Evolutionary conservation across 139 green algal genomes (phyloP).

Genomic region (Zygnema cylindricum): DNA sequence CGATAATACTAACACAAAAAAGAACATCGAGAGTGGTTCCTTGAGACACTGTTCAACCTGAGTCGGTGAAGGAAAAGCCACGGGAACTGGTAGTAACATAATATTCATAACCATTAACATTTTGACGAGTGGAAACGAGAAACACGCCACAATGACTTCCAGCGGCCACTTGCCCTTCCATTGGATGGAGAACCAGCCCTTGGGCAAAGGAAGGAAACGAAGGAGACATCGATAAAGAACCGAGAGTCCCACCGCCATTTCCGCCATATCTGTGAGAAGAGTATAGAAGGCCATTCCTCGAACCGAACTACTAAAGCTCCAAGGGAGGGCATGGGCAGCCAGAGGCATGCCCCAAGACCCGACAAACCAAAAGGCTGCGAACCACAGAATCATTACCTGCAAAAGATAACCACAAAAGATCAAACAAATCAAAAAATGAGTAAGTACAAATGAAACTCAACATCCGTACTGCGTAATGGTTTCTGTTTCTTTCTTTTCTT

Average conservation of each 20-base stretch:
- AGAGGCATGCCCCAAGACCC: slow-evolving; percentile 76
- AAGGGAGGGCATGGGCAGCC: slow-evolving; percentile 27
- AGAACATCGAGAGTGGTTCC: slow-evolving; percentile 71
- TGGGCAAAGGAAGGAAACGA: slow-evolving; percentile 64
- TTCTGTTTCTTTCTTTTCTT: slow-evolving; percentile 11
- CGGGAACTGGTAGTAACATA: slow-evolving; percentile 35
- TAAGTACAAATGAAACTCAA: not conserved
- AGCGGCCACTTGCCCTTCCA: slow-evolving; percentile 47
- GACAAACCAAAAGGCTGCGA: slow-evolving; percentile 80
- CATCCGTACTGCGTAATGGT: not conserved
- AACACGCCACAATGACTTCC: slow-evolving; percentile 34
- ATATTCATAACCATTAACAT: slow-evolving; percentile 41
- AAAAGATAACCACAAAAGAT: no score
- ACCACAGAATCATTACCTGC: slow-evolving; percentile 85
- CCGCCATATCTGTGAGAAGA: slow-evolving; percentile 76
- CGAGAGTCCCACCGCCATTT: slow-evolving; percentile 73
- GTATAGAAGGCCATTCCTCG: slow-evolving; percentile 76
- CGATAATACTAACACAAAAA: slow-evolving; percentile 81
- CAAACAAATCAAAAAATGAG: slow-evolving; percentile 22
- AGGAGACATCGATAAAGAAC: slow-evolving; percentile 76
- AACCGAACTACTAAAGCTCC: slow-evolving; percentile 59
- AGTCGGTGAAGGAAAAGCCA: slow-evolving; percentile 6
- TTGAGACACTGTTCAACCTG: slow-evolving; percentile 67
- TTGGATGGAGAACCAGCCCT: slow-evolving; percentile 49
- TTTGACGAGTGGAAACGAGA: slow-evolving; percentile 54